Conservation (phyloP, 2,329 filamentous ascomycete species). For the Geosmithia putterillii region DNA sequence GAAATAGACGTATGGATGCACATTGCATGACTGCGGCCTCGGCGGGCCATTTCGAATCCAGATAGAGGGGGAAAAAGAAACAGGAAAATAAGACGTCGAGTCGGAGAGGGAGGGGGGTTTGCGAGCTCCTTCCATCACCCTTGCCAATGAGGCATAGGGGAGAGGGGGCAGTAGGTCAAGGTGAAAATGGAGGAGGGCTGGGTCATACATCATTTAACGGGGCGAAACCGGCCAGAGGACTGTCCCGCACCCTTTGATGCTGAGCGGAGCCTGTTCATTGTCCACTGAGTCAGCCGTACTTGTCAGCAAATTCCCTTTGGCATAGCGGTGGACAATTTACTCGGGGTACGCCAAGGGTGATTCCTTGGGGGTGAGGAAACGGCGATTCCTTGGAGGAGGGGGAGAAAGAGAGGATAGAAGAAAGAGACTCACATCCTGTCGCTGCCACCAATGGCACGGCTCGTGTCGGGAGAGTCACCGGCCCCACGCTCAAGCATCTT, state of each 20-base stretch:
- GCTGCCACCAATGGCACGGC: conserved; percentile 65
- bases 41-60: too few relatives aligned
- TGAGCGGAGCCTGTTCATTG: conserved; percentile 76
- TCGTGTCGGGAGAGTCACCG: conserved; percentile 59
- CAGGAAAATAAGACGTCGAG: too few relatives aligned
- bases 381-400: conserved; percentile 18
- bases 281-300: conserved; percentile 74
- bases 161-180: too few relatives aligned
- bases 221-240: conserved; percentile 25
- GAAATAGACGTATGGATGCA: too few relatives aligned
- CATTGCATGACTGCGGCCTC: too few relatives aligned
- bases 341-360: conserved; percentile 69
- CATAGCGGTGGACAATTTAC: conserved; percentile 63
- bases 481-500: conserved; percentile 65
- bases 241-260: conserved; percentile 56
- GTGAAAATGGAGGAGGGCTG: conserved; percentile 7
- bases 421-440: conserved; percentile 87
- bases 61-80: too few relatives aligned
- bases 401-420: conserved; percentile 12
- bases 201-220: conserved; percentile 18
- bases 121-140: too few relatives aligned
- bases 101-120: too few relatives aligned
- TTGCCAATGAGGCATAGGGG: too few relatives aligned
- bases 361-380: conserved; percentile 87
- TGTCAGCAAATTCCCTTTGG: conserved; percentile 61